A percentile compares a stretch with the other conserved stretches of the same genome.
These are phyloP conservation scores for Leccinum proximum DNA, from an alignment of 1,284 basidiomycete genomes.

Conservation along the genomic window DNA sequence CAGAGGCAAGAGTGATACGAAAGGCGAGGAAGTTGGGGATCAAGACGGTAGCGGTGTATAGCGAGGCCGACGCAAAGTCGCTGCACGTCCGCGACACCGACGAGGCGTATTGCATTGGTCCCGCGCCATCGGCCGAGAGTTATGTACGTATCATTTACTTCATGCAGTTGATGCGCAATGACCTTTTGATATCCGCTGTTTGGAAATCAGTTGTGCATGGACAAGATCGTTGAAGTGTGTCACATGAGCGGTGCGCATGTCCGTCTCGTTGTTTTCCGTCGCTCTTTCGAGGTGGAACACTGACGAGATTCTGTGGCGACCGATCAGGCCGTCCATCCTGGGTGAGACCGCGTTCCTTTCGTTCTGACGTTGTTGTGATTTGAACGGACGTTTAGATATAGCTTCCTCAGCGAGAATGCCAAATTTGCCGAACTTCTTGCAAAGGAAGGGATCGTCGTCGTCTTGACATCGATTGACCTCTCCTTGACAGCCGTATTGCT, in stretches of 20 bases:
- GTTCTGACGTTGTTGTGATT: slow-evolving; percentile 2
- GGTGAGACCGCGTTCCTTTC: slow-evolving; percentile 38
- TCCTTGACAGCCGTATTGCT: slow-evolving; percentile 38
- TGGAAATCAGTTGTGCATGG: slow-evolving; percentile 66
- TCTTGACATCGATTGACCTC: neutral
- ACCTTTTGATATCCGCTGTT: slow-evolving; percentile 5
- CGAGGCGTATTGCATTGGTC: slow-evolving; percentile 93
- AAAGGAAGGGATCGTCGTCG: slow-evolving; percentile 66
- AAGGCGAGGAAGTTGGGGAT: slow-evolving; percentile 89
- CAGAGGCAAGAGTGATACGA: slow-evolving; percentile 92
- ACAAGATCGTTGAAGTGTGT: slow-evolving; percentile 87
- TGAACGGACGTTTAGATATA: slow-evolving; percentile 53
- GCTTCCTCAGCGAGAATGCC: slow-evolving; percentile 94
- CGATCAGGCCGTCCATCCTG: slow-evolving; percentile 75
- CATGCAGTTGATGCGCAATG: neutral
- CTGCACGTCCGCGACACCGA: slow-evolving; percentile 89
- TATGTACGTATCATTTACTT: slow-evolving; percentile 58
- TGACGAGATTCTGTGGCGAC: slow-evolving; percentile 9
- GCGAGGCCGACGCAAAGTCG: slow-evolving; percentile 77
- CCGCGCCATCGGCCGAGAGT: slow-evolving; percentile 84
- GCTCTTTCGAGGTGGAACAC: neutral
- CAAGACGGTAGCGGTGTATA: slow-evolving; percentile 89
- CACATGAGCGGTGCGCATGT: slow-evolving; percentile 82
- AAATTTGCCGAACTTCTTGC: slow-evolving; percentile 85
- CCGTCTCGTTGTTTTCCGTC: slow-evolving; percentile 13